Conservation (phyloP, 108 stramenopile species). For the Skeletonema menzelii region DNA sequence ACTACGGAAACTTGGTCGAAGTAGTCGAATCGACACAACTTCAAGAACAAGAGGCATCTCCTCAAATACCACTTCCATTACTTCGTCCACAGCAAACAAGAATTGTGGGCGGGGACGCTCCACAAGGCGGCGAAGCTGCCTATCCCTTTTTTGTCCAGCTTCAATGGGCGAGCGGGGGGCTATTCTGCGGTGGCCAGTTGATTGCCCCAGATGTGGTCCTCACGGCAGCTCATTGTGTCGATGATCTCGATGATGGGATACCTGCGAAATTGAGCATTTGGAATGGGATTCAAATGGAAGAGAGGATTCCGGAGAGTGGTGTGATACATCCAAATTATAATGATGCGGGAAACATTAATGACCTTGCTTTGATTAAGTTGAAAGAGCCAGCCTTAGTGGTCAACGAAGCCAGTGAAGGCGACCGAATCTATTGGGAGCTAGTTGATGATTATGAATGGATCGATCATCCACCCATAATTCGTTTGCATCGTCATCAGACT, state of each 20-base stretch:
- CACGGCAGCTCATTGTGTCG: slow-evolving; percentile 45
- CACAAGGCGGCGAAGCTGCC: background rate
- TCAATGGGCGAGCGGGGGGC: background rate
- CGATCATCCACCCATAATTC: slow-evolving; percentile 13
- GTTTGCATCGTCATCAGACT: slow-evolving; percentile 28
- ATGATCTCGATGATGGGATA: background rate
- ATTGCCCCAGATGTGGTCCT: slow-evolving; percentile 42
- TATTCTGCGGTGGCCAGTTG: slow-evolving; percentile 30
- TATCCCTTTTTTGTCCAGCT: background rate
- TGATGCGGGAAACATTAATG: background rate
- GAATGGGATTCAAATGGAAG: too few species aligned
- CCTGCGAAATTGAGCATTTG: too few species aligned
- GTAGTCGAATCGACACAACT: too few species aligned
- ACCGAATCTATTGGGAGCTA: slow-evolving; percentile 3
- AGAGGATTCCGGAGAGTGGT: too few species aligned
- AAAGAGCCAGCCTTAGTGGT: background rate
- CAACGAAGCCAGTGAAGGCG: background rate
- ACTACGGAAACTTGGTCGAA: too few species aligned
- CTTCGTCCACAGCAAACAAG: background rate
- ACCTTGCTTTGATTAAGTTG: background rate
- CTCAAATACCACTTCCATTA: too few species aligned
- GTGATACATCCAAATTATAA: background rate
- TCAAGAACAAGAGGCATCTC: too few species aligned
- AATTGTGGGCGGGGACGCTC: background rate
- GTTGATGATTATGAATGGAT: slow-evolving; percentile 7